Percentiles rank a stretch among this genome's conserved stretches.
Evolutionary conservation across 148 eudicot genomes (phyloP).

Genomic region (Tetragonia tetragonoides): DNA sequence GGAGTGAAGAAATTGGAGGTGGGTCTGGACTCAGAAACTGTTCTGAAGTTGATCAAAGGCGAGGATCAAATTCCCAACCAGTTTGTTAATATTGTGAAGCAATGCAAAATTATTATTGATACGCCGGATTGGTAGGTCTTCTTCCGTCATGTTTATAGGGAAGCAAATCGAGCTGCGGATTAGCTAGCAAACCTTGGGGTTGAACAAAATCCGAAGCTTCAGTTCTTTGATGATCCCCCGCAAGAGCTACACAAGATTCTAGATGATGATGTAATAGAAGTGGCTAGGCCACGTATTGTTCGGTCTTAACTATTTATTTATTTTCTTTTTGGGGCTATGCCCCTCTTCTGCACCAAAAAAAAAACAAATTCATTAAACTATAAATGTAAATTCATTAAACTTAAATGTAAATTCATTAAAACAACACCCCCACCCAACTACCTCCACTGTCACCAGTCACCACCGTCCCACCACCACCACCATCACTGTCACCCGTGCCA

Average conservation of each 20-base stretch:
- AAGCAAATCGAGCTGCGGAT: neutral
- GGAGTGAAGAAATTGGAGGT: neutral
- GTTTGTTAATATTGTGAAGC: neutral
- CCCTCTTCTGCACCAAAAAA: neutral
- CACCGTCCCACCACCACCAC: no score
- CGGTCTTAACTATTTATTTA: no score
- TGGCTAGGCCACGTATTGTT: neutral
- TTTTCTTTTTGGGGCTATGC: neutral
- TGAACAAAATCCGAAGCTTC: neutral
- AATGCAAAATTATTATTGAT: neutral
- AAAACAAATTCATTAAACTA: no score
- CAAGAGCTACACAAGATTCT: neutral
- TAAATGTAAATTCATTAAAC: no score
- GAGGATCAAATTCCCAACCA: no score
- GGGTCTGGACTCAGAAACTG: neutral
- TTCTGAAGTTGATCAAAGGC: no score
- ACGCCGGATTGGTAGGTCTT: neutral
- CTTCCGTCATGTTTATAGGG: neutral
- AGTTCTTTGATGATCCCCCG: neutral
- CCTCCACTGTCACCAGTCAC: no score
- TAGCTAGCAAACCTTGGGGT: neutral
- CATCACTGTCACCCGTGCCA: no score
- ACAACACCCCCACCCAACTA: no score
- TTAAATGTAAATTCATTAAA: no score
- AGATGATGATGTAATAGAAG: neutral